Conservation (phyloP, 2,329 filamentous ascomycete species). For the Penicillium sp. region DNA sequence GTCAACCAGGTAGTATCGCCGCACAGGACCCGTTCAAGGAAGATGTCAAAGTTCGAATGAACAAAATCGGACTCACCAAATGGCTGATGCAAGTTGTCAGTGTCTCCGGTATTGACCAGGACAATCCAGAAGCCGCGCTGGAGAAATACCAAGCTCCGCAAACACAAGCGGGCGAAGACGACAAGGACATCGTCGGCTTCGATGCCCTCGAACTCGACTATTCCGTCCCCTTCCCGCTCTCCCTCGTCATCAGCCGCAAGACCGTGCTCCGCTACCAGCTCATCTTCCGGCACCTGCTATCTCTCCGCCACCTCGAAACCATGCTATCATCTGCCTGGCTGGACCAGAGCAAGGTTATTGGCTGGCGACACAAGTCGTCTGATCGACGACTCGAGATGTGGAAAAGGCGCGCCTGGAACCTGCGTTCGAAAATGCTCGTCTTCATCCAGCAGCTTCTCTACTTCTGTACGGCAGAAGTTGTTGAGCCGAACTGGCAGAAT, state of each 20-base stretch:
- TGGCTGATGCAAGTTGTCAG: constrained; percentile 96
- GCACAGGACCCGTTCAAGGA: constrained; percentile 97
- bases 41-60: constrained; percentile 97
- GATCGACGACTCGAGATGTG: constrained; percentile 79
- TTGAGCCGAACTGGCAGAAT: constrained; percentile 95
- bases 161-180: constrained; percentile 68
- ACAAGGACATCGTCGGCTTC: constrained; percentile 86
- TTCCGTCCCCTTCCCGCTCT: constrained; percentile 90
- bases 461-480: constrained; percentile 95
- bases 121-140: constrained; percentile 63
- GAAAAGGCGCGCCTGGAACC: constrained; percentile 90
- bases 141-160: constrained; percentile 77
- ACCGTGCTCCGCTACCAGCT: constrained; percentile 97
- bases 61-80: constrained; percentile 88
- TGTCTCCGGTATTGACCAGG: constrained; percentile 92
- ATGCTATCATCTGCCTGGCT: constrained; percentile 88
- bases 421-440: constrained; percentile 91
- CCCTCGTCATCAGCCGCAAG: constrained; percentile 92
- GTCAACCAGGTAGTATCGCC: constrained; percentile 94
- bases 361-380: constrained; percentile 81
- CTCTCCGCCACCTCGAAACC: constrained; percentile 85
- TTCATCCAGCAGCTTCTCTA: constrained; percentile 97
- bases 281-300: constrained; percentile 91
- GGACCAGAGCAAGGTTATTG: constrained; percentile 78
- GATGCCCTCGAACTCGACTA: constrained; percentile 95